Base-by-base conservation (phyloP, 352 stramenopile genomes). In the Globisporangium perplexum region DNA sequence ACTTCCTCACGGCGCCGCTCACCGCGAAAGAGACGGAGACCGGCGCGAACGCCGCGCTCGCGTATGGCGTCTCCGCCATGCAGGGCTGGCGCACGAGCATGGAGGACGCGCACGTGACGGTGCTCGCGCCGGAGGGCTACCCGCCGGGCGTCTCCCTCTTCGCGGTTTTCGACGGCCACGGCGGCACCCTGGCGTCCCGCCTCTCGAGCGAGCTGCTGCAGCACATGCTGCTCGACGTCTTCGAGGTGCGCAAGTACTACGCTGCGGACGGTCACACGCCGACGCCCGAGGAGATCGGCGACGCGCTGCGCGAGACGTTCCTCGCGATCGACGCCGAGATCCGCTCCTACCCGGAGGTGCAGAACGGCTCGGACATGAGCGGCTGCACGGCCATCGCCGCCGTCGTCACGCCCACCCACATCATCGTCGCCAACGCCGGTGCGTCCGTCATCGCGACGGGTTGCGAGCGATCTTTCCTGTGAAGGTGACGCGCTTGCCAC, bases 41-140 rank as follows among this genome's bases (percentile, higher is more conserved):
- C 18, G 71, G 65, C 30, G 31, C 63, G 11, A 74, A 79, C 47
- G 88, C 87, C 63, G 71, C 59, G 23, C 66, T 95, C 18, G 47
- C 58, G 50, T 93, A 69, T 53, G 83, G 73, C 23, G 52, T 91
- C 57, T 82, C 79, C 28, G 67, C 70, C 49, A 94, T 94, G 79
- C 83, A 94, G 51, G 83, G 81, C 30, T 92, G 83, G 81, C 81
- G 83, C 57, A 84, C 72, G 36, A 83, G 66, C 54, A 92, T 94
- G 79, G 83, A 93, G 64, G 82, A 92, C 63, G 69, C 81, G 62
- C 77, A 94, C 62, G 60, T 93, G 30, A 71, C 80, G 23, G 61
- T 70, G 31, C 48, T 88, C n/a, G 58, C 76, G 28, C 66, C 77
- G 7, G 47, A 63, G 20, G 63, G 64, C 10, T 55, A 88, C 6